phyloP scores from a whole-genome alignment of 805 yeast genomes.

The Yarrowia sp. region DNA sequence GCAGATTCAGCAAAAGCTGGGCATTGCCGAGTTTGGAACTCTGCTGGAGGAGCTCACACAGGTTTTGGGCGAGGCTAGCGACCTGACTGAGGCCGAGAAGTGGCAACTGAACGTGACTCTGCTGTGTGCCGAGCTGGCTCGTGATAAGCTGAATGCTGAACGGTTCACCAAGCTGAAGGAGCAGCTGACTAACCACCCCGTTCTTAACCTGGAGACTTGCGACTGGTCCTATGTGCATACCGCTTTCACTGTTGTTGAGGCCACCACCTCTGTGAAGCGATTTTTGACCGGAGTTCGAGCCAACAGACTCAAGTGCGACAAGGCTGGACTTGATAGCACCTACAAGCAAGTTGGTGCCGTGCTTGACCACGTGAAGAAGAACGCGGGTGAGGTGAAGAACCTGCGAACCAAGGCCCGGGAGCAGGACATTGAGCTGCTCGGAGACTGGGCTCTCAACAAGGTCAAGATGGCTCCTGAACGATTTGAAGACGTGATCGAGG shows the following conservation, averaged over 20 bases:
- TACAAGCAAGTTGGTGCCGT: not conserved
- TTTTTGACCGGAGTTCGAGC: slow-evolving; percentile 27
- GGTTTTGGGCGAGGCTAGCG: not conserved
- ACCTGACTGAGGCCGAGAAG: not conserved
- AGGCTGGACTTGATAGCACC: slow-evolving; percentile 13
- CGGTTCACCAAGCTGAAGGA: slow-evolving; percentile 27
- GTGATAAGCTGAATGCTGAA: not conserved
- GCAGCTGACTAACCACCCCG: not conserved
- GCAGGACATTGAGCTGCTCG: slow-evolving; percentile 24
- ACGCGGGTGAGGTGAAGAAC: slow-evolving; percentile 28
- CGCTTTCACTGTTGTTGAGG: slow-evolving; percentile 34
- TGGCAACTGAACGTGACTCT: not conserved
- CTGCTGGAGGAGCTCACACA: not conserved
- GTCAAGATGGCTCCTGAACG: slow-evolving; percentile 22
- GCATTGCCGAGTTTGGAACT: slow-evolving; percentile 15
- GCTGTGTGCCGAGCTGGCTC: not conserved
- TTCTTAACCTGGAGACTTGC: not conserved
- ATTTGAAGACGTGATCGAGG: slow-evolving; percentile 29
- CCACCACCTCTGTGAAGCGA: slow-evolving; percentile 28
- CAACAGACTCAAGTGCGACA: slow-evolving; percentile 27
- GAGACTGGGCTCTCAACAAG: slow-evolving; percentile 29
- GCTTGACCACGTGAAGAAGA: slow-evolving; percentile 16
- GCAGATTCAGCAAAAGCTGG: slow-evolving; percentile 32
- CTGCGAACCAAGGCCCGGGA: slow-evolving; percentile 11
- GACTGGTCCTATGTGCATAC: slow-evolving; percentile 35